Conservation (phyloP, 345 rosid species). For the Heritiera littoralis region DNA sequence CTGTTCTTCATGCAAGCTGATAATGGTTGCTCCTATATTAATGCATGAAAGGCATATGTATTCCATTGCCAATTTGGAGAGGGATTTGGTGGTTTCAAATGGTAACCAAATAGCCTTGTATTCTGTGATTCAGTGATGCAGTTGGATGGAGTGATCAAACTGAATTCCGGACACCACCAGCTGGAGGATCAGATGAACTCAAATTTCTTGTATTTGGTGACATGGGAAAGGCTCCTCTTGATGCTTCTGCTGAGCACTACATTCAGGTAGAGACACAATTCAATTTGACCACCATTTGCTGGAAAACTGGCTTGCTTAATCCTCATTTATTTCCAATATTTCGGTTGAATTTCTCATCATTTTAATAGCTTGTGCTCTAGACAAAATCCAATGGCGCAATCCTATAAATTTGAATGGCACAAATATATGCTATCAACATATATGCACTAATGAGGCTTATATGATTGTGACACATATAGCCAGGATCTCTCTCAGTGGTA, state of each 20-base stretch:
- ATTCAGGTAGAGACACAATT: slow-evolving; percentile 44
- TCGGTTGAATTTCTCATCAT: not conserved
- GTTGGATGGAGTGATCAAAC: slow-evolving; percentile 62
- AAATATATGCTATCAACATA: not conserved
- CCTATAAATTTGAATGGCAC: not conserved
- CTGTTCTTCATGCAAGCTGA: not conserved
- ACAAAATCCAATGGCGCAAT: too few species aligned
- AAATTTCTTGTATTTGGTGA: slow-evolving; percentile 65
- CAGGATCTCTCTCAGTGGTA: slow-evolving; percentile 61
- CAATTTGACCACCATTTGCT: not conserved
- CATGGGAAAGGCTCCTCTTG: slow-evolving; percentile 77
- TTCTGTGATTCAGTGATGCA: slow-evolving; percentile 37
- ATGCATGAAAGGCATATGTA: not conserved
- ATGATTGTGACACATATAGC: slow-evolving; percentile 32
- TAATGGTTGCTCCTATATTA: not conserved
- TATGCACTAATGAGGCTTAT: not conserved
- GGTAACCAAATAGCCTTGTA: not conserved
- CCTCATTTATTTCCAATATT: not conserved
- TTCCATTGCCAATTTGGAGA: not conserved
- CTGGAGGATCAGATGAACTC: slow-evolving; percentile 53
- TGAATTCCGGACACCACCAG: slow-evolving; percentile 55
- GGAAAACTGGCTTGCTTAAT: not conserved
- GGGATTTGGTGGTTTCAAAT: not conserved
- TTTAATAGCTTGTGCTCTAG: too few species aligned
- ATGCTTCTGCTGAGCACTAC: slow-evolving; percentile 63